A percentile compares a stretch with the other conserved stretches of the same genome.
Evolutionary conservation across 306 rosid species (phyloP).

Genomic region (Quercus cerris): DNA sequence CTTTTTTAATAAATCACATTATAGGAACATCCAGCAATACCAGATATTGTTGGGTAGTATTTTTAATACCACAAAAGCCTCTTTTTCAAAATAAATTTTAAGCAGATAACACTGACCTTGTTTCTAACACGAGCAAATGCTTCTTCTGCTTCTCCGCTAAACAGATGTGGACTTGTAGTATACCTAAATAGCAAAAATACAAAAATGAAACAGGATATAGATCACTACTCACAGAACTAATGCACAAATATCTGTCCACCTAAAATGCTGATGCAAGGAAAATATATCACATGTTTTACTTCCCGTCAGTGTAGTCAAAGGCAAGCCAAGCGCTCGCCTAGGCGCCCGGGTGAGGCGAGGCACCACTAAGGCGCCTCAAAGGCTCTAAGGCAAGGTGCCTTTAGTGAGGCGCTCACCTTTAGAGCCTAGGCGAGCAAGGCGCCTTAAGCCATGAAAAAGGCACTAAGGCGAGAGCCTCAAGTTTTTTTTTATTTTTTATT

Average conservation of each 20-base stretch:
- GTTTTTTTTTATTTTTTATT: too few relatives aligned
- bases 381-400: too few relatives aligned
- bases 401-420: too few relatives aligned
- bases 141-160: conserved; percentile 70
- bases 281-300: conserved; percentile 2
- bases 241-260: not conserved
- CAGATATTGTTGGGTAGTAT: not conserved
- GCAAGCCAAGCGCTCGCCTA: too few relatives aligned
- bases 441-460: too few relatives aligned
- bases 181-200: conserved; percentile 39
- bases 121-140: conserved; percentile 84
- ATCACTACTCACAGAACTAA: conserved; percentile 5
- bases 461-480: too few relatives aligned
- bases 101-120: conserved; percentile 47
- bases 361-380: too few relatives aligned
- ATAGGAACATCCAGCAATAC: not conserved
- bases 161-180: conserved; percentile 95
- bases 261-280: not conserved
- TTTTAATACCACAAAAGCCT: not conserved
- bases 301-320: not conserved
- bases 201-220: not conserved
- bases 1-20: not conserved
- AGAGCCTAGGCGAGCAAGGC: too few relatives aligned
- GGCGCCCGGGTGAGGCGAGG: too few relatives aligned
- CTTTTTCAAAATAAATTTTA: not conserved